phyloP scores from a whole-genome alignment of 2,329 filamentous ascomycete species.

The Anisogramma anomala region DNA sequence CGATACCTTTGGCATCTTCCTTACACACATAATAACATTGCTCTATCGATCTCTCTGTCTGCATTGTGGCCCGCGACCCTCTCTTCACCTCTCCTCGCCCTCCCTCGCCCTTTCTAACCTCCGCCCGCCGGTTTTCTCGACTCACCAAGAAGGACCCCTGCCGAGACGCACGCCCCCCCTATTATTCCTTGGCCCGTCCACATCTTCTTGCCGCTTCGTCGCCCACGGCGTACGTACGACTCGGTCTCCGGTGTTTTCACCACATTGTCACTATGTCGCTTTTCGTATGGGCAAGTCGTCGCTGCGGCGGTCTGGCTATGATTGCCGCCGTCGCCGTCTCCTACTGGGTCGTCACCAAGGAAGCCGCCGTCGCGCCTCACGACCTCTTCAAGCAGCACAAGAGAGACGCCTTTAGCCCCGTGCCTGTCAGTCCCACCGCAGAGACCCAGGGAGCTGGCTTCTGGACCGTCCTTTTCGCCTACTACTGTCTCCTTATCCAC shows the following conservation, averaged over 20 bases:
- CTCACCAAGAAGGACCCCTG: conserved; percentile 2
- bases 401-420: conserved; percentile 27
- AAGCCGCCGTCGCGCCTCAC: conserved; percentile 30
- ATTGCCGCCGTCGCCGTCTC: conserved; percentile 35
- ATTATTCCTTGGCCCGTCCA: conserved; percentile 4
- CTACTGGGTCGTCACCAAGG: conserved; percentile 44
- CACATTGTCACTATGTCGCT: conserved; percentile 34
- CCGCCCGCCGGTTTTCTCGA: conserved; percentile 12
- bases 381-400: conserved; percentile 34
- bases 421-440: conserved; percentile 23
- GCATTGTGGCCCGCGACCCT: neutral
- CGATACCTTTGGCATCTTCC: conserved; percentile 1
- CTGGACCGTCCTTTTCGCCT: conserved; percentile 46
- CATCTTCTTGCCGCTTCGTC: conserved; percentile 14
- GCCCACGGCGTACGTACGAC: too few species aligned
- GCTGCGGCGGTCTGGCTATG: conserved; percentile 45
- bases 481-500: conserved; percentile 56
- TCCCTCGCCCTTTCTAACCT: too few species aligned
- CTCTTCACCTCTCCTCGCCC: conserved; percentile 1
- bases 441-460: conserved; percentile 31
- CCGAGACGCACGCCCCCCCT: conserved; percentile 10
- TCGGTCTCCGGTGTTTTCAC: too few species aligned
- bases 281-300: conserved; percentile 41
- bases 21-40: conserved; percentile 12
- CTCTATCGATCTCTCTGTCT: conserved; percentile 2